Evolutionary conservation across 805 yeast species (phyloP).

Genomic region (Ogataea philodendri): DNA sequence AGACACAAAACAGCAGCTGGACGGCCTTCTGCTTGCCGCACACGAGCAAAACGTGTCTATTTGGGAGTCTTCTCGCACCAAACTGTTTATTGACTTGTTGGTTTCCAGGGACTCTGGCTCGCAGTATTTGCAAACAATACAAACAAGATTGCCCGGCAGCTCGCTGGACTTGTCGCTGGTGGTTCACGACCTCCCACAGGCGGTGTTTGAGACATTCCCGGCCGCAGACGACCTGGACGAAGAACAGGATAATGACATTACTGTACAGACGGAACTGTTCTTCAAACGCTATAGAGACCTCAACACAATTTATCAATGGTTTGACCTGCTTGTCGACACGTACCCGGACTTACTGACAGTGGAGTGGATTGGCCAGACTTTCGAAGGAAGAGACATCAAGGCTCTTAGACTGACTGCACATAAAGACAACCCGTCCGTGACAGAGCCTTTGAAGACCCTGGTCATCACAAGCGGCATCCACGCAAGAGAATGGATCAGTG

Average conservation of each 20-base stretch:
- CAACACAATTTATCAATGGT: slow-evolving; percentile 70
- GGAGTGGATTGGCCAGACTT: slow-evolving; percentile 72
- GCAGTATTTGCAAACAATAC: slow-evolving; percentile 20
- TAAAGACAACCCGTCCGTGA: slow-evolving; percentile 20
- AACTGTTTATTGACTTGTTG: slow-evolving; percentile 48
- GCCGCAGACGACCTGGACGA: slow-evolving; percentile 1
- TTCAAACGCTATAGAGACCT: slow-evolving; percentile 69
- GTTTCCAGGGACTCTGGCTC: slow-evolving; percentile 24
- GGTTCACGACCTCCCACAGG: slow-evolving; percentile 56
- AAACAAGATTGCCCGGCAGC: slow-evolving; percentile 6
- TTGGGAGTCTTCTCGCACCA: slow-evolving; percentile 49
- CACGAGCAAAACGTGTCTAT: slow-evolving; percentile 30
- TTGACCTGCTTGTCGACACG: slow-evolving; percentile 55
- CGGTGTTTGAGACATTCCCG: slow-evolving; percentile 56
- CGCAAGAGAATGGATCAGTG: slow-evolving; percentile 88
- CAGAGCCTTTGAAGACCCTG: slow-evolving; percentile 52
- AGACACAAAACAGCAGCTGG: slow-evolving; percentile 27
- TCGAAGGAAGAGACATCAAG: slow-evolving; percentile 67
- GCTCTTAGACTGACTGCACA: slow-evolving; percentile 63
- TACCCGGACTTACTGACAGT: slow-evolving; percentile 63
- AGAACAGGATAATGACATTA: slow-evolving; percentile 4
- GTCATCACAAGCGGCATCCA: slow-evolving; percentile 83
- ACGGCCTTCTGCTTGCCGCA: slow-evolving; percentile 24
- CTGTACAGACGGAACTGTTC: slow-evolving; percentile 47
- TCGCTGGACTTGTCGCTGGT: slow-evolving; percentile 39